These are phyloP conservation scores for Colletotrichum scovillei DNA, from an alignment of 2,329 filamentous ascomycete species.

Conservation along the genomic window DNA sequence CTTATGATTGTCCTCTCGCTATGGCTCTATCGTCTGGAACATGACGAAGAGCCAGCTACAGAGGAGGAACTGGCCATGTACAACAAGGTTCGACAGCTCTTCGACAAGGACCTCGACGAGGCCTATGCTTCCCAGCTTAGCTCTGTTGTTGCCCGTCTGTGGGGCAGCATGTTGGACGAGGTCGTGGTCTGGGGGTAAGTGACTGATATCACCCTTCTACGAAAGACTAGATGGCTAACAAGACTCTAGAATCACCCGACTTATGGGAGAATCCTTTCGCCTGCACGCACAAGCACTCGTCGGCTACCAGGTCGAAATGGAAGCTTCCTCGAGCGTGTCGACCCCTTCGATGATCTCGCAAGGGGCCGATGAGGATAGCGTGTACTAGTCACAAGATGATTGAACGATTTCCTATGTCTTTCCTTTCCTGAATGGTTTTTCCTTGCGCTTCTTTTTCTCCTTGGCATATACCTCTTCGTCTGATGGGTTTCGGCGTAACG, in stretches of 20 bases:
- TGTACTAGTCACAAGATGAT: constrained; percentile 70
- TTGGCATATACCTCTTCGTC: constrained; percentile 59
- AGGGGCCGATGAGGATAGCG: constrained; percentile 77
- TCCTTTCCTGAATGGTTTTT: constrained; percentile 42
- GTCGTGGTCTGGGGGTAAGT: constrained; percentile 99
- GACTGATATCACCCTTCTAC: background rate
- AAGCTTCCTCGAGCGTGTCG: constrained; percentile 75
- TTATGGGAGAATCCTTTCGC: constrained; percentile 98
- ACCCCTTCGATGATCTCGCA: constrained; percentile 80
- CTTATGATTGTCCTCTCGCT: constrained; percentile 97
- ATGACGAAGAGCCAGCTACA: constrained; percentile 92
- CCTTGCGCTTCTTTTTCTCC: constrained; percentile 45
- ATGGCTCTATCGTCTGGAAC: constrained; percentile 99
- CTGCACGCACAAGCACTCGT: constrained; percentile 94
- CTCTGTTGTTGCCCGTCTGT: constrained; percentile 93
- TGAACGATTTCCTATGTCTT: constrained; percentile 62
- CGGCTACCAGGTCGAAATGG: constrained; percentile 89
- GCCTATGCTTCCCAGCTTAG: constrained; percentile 86
- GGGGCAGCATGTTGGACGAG: constrained; percentile 98
- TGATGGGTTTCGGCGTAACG: constrained; percentile 36
- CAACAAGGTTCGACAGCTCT: constrained; percentile 89
- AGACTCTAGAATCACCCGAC: constrained; percentile 80
- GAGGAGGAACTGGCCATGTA: constrained; percentile 91
- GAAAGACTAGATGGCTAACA: constrained; percentile 33
- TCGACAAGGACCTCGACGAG: constrained; percentile 90